Evolutionary conservation across 2,329 filamentous ascomycete species (phyloP), one percentile per base, ranked within the genome.

Genomic region (Aspergillus niger): DNA sequence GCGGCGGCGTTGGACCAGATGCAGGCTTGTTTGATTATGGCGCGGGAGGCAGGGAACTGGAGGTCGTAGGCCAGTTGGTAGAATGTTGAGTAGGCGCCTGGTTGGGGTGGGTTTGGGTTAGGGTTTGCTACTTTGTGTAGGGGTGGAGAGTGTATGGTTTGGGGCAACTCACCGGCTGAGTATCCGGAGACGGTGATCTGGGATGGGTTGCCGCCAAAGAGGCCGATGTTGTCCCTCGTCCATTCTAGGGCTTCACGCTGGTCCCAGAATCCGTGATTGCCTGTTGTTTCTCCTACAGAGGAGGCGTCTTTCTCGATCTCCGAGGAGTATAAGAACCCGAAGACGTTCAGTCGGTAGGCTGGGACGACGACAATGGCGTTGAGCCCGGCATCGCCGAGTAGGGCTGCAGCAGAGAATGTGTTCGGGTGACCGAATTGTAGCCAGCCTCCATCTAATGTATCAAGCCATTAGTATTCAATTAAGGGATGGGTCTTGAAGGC

Each of bases 261-360:
- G 60, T 86, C 84, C 83, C 83, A 85, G 71, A 86, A 85, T 3
- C 84, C 84, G 28, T 81, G 73, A 58, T 86, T 86, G 1, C 80
- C 79, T 2, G 74, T 70, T 0, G 75, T 73, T 36, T 80, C 77
- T 1, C 75, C 70, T 2, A 59, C 64, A 0, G 66, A 62, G 3
- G 71, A 67, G 3, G 80, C 77, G 52, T 83, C 81, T 2, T 73
- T 68, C 38, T 75, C 70, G 3, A 86, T 65, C 63, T 85, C 82
- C 2, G 72, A 63, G 2, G 80, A 80, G 22, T 82, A 80, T 1
- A 86, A 74, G 67, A 86, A 87, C 0, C 85, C 85, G 55, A 86
- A 81, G 1, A 83, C 69, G 57, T 85, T 85, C 1, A 86, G 70
- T 2, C 85, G 80, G 65, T 87, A 86, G 1, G 81, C 83, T 1